phyloP scores from a whole-genome alignment of 2,329 filamentous ascomycete genomes.

The Exophiala spinifera region DNA sequence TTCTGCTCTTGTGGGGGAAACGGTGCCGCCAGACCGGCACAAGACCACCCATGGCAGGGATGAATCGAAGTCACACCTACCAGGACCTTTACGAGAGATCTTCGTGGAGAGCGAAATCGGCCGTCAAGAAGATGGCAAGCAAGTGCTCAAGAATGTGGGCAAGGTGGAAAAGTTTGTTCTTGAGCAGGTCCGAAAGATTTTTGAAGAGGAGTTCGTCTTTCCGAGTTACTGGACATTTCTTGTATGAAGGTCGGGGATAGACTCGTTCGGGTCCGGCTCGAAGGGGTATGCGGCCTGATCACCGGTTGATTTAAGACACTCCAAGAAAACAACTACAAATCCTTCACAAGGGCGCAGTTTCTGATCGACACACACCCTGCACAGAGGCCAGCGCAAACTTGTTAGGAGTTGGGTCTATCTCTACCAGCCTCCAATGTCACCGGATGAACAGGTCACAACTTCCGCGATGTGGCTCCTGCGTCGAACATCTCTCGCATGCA shows the following conservation, averaged over 20 bases:
- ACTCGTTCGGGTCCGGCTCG: no score
- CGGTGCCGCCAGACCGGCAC: conserved; percentile 30
- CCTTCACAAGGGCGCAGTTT: no score
- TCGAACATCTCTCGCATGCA: no score
- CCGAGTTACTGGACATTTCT: conserved; percentile 98
- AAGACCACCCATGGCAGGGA: conserved; percentile 23
- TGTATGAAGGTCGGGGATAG: conserved; percentile 50
- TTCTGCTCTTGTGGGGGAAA: conserved; percentile 63
- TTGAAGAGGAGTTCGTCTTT: conserved; percentile 98
- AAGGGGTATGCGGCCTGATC: no score
- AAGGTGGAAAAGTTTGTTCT: conserved; percentile 98
- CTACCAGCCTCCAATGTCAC: not conserved
- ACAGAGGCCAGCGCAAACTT: no score
- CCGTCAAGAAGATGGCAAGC: conserved; percentile 82
- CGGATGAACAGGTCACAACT: conserved; percentile 16
- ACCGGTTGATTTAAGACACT: no score
- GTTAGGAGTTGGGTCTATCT: no score
- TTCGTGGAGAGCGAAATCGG: conserved; percentile 97
- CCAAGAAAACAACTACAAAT: no score
- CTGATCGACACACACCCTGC: not conserved
- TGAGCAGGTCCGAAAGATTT: conserved; percentile 93
- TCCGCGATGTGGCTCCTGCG: not conserved
- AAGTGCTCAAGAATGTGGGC: conserved; percentile 95
- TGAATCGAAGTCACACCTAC: conserved; percentile 39
- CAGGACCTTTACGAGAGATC: conserved; percentile 85